phyloP scores from a whole-genome alignment of 2,329 filamentous ascomycete genomes.

The Venturia carpophila region DNA sequence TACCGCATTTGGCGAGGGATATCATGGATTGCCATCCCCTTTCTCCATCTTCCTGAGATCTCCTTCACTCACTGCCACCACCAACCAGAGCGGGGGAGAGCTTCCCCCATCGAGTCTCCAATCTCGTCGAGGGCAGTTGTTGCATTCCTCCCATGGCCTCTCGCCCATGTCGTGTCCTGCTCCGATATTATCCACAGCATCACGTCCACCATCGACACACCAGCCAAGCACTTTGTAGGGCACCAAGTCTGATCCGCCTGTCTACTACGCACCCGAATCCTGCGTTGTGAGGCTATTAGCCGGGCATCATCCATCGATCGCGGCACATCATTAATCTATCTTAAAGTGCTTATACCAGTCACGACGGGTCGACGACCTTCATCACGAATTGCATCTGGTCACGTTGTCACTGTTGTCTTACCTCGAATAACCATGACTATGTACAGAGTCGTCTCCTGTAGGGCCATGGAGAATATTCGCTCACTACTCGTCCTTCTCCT shows the following conservation, averaged over 20 bases:
- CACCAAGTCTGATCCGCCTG: not conserved
- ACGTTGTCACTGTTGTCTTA: not conserved
- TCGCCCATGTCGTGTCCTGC: no score
- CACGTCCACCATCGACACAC: not conserved
- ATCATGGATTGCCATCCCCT: not conserved
- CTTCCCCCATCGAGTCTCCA: no score
- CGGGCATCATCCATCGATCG: not conserved
- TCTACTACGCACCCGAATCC: not conserved
- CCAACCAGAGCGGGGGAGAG: no score
- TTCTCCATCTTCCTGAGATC: not conserved
- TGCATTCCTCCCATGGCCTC: no score
- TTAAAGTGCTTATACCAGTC: not conserved
- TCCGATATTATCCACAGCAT: not conserved
- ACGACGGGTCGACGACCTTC: not conserved
- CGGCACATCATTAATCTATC: conserved; percentile 1
- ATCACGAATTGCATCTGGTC: not conserved
- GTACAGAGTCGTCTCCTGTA: not conserved
- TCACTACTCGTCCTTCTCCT: not conserved
- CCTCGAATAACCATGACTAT: not conserved
- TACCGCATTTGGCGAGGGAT: not conserved
- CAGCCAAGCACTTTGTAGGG: not conserved
- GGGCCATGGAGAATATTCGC: not conserved
- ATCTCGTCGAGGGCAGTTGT: no score
- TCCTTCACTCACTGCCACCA: no score
- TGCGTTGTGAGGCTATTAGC: not conserved